Evolutionary conservation across 1,139 yeast genomes (phyloP).

Genomic region (Geotrichum candidum): DNA sequence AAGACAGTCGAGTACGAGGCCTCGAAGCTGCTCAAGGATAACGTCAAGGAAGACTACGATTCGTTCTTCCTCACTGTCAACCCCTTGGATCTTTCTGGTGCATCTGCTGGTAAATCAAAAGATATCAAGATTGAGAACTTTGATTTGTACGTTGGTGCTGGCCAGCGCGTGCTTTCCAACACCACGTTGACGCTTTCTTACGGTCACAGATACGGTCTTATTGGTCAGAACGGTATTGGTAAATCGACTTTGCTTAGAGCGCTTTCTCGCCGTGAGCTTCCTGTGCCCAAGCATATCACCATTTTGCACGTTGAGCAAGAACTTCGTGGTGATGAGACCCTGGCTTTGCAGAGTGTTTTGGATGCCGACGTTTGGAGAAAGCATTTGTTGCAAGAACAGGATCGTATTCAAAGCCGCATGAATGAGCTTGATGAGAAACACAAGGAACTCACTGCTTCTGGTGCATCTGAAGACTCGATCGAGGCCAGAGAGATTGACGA

Average conservation of each 20-base stretch:
- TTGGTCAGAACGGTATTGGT: constrained; percentile 99
- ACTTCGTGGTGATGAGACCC: constrained; percentile 83
- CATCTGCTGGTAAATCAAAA: constrained; percentile 89
- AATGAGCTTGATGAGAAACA: constrained; percentile 66
- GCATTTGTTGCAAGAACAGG: constrained; percentile 71
- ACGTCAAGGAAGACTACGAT: constrained; percentile 71
- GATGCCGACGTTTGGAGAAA: constrained; percentile 99
- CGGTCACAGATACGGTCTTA: constrained; percentile 94
- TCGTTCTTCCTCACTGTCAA: constrained; percentile 90
- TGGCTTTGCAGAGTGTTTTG: constrained; percentile 85
- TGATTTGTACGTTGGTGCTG: constrained; percentile 92
- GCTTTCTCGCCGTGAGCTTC: constrained; percentile 83
- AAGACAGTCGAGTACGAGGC: constrained; percentile 69
- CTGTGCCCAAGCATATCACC: constrained; percentile 90
- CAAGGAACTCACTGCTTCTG: constrained; percentile 43
- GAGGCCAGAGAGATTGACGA: constrained; percentile 80
- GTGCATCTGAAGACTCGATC: constrained; percentile 48
- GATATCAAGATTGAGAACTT: constrained; percentile 90
- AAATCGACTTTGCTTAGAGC: constrained; percentile 90
- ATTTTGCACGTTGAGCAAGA: constrained; percentile 97
- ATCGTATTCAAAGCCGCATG: constrained; percentile 65
- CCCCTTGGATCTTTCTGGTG: constrained; percentile 78
- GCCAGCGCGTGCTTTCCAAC: constrained; percentile 85
- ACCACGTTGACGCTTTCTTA: constrained; percentile 80
- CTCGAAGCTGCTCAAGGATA: constrained; percentile 69